Percentiles rank a stretch among this genome's conserved stretches.
Evolutionary conservation across 257 asterid species (phyloP).

Genomic region (Lantana camara): DNA sequence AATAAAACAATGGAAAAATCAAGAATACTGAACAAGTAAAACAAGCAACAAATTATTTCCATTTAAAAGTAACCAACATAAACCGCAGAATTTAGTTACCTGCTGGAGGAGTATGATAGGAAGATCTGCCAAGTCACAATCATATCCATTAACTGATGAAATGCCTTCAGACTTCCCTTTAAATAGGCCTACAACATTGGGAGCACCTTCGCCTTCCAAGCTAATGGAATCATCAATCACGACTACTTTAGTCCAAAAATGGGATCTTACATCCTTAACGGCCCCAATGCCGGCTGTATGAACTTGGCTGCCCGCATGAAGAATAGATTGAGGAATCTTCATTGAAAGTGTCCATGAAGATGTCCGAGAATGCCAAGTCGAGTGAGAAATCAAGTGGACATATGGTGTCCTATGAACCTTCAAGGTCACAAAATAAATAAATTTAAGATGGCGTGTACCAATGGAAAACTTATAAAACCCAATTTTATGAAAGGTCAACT

Average conservation of each 20-base stretch:
- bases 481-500: too few relatives aligned
- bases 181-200: constrained; percentile 80
- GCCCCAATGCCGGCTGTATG: constrained; percentile 41
- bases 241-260: constrained; percentile 75
- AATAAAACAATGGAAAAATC: neutral
- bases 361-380: constrained; percentile 91
- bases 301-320: constrained; percentile 59
- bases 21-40: neutral
- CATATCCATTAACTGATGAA: constrained; percentile 62
- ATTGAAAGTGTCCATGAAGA: constrained; percentile 91
- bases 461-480: neutral
- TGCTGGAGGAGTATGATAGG: constrained; percentile 88
- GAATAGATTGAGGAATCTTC: constrained; percentile 81
- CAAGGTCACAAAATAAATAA: constrained; percentile 28
- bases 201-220: constrained; percentile 97
- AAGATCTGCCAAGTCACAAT: constrained; percentile 87
- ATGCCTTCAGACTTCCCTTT: constrained; percentile 65
- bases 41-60: neutral
- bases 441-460: constrained; percentile 16
- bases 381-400: constrained; percentile 77
- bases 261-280: constrained; percentile 54
- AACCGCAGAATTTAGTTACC: constrained; percentile 42
- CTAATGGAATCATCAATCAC: constrained; percentile 87
- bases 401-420: constrained; percentile 83
- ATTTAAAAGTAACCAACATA: constrained; percentile 4